phyloP scores from a whole-genome alignment of 768 basidiomycete species.

The Tricholoma flavovirens region DNA sequence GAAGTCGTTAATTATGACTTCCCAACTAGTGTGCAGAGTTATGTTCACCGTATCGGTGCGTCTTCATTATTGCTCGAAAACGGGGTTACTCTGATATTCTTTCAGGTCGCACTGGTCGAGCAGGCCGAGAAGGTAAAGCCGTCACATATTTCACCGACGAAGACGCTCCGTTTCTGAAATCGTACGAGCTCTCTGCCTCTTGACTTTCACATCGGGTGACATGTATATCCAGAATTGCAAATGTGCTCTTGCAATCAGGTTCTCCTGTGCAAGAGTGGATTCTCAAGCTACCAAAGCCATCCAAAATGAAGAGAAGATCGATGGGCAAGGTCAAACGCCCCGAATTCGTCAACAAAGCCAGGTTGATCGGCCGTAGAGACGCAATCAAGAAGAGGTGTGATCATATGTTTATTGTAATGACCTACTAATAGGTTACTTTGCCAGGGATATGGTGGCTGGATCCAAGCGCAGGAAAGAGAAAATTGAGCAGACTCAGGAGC shows the following conservation, averaged over 20 bases:
- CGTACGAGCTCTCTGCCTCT: constrained; percentile 40
- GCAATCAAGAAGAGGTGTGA: constrained; percentile 68
- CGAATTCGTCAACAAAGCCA: constrained; percentile 65
- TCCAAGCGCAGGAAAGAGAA: constrained; percentile 62
- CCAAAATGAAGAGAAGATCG: constrained; percentile 77
- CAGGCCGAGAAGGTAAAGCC: constrained; percentile 87
- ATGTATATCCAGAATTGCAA: constrained; percentile 67
- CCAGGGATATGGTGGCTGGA: constrained; percentile 73
- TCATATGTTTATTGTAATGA: background rate
- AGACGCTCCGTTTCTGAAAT: constrained; percentile 87
- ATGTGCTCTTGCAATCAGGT: constrained; percentile 91
- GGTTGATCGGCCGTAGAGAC: constrained; percentile 61
- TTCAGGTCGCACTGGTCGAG: constrained; percentile 88
- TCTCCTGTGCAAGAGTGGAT: constrained; percentile 94
- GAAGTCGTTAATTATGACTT: constrained; percentile 98
- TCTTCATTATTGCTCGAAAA: background rate
- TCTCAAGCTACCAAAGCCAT: constrained; percentile 87
- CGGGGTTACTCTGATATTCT: background rate
- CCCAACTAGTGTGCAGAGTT: constrained; percentile 91
- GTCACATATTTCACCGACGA: constrained; percentile 95
- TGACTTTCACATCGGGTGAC: constrained; percentile 3
- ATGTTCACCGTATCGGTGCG: constrained; percentile 89
- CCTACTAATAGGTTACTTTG: constrained; percentile 5
- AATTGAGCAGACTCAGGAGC: constrained; percentile 10
- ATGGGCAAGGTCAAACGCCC: constrained; percentile 84